Conservation (phyloP, 139 green algal genomes). For the Tetradesmus lagerheimii region DNA sequence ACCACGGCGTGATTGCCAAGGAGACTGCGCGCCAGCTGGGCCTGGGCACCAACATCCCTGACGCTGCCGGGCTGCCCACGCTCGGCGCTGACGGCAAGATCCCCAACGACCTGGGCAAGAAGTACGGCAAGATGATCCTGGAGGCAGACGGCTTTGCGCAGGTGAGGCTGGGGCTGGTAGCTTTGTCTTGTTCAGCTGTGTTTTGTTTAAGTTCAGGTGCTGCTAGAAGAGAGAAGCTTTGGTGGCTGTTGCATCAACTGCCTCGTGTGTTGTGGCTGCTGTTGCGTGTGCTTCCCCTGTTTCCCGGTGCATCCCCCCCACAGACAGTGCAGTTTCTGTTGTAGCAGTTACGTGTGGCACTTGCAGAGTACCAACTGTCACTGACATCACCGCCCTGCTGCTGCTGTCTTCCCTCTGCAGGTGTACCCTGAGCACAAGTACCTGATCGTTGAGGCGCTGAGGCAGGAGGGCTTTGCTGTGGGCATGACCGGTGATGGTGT, state of each 20-base stretch:
- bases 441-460: constrained; percentile 86
- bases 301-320: no score
- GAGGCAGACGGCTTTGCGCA: constrained; percentile 89
- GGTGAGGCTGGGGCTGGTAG: constrained; percentile 45
- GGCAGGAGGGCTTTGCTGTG: constrained; percentile 75
- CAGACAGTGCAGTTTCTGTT: no score
- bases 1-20: constrained; percentile 90
- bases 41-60: constrained; percentile 86
- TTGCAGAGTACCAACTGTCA: no score
- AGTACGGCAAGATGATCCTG: constrained; percentile 80
- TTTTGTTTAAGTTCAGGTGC: not conserved
- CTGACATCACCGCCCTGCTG: no score
- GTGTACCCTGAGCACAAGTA: constrained; percentile 66
- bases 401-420: not conserved
- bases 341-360: no score
- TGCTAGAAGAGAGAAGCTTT: no score
- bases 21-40: constrained; percentile 86
- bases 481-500: constrained; percentile 95
- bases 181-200: not conserved
- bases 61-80: constrained; percentile 68
- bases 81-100: constrained; percentile 77
- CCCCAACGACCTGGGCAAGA: constrained; percentile 77
- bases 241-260: not conserved
- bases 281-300: no score
- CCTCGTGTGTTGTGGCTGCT: not conserved